Conservation (phyloP, 1,284 basidiomycete genomes). For the Ceratobasidium sp. region DNA sequence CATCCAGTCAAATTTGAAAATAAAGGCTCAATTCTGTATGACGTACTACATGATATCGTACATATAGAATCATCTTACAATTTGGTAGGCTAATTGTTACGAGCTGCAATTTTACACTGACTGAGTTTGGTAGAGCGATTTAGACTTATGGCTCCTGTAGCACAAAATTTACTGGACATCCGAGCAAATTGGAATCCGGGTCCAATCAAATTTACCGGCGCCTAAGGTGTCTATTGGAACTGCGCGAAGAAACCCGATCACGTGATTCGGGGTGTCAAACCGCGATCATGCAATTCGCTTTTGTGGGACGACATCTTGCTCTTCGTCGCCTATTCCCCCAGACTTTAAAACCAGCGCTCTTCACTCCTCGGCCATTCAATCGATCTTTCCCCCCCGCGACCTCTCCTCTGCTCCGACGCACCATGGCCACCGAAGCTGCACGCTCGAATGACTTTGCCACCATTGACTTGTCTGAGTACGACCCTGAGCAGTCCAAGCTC, state of each 20-base stretch:
- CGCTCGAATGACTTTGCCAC: slow-evolving; percentile 57
- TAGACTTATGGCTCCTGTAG: slow-evolving; percentile 90
- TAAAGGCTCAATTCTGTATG: no score
- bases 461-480: slow-evolving; percentile 76
- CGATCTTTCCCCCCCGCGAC: background rate
- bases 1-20: no score
- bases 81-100: no score
- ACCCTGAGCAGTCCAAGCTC: slow-evolving; percentile 80
- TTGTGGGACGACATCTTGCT: slow-evolving; percentile 25
- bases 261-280: background rate
- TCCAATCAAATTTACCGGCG: no score
- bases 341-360: background rate
- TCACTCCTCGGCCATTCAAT: background rate
- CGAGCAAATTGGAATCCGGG: slow-evolving; percentile 81
- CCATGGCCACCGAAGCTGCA: slow-evolving; percentile 35
- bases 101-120: no score
- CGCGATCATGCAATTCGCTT: slow-evolving; percentile 37
- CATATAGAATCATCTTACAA: no score
- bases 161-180: slow-evolving; percentile 94
- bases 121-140: no score
- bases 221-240: slow-evolving; percentile 71
- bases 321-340: background rate
- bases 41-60: no score
- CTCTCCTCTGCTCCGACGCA: slow-evolving; percentile 2
- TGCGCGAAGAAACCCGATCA: background rate